Evolutionary conservation across 179 eudicot genomes (phyloP), one percentile per base, ranked within the genome.

Genomic region (Camellia oleifera): DNA sequence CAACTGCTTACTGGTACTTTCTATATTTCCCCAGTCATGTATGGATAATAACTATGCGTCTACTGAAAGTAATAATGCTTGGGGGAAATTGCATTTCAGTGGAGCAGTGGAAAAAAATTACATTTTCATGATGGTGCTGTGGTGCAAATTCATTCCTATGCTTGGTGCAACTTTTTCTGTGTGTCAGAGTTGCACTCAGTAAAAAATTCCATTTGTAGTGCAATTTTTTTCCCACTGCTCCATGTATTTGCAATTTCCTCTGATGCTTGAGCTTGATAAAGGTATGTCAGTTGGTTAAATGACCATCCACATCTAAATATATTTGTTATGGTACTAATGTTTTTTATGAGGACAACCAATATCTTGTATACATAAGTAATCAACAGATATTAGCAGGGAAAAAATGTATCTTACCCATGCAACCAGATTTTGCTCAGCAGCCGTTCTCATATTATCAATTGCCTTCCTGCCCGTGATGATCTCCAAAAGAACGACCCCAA

Each of bases 401-500:
- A 78, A 68, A 48, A 48, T 48, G 45, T 26, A 77, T 73, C 89
- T 79, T 81, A 90, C 93, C 93, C 94, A 89, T 62, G 87, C 85
- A 87, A 89, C 94, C 65, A 90, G 86, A 81, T 87, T 86, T 61
- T 88, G 89, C 76, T 90, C 94, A 7, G 83, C 79, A 6, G 81
- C 72, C 69, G 83, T 78, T 78, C 74, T 87, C 56, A 83, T 66
- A 14, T 67, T 62, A 81, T 89, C 92, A 77, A 90, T 89, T 69
- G 93, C 93, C 81, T 83, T 90, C 79, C 90, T 88, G 77, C 93
- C 91, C 1, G 93, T 88, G 56, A 90, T 84, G 74, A 90, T 81
- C 81, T 90, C 93, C 86, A 90, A 77, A 67, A 90, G 84, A 69
- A 90, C 87, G 76, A 90, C 93, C 65, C 91, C 93, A 76, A 90